Evolutionary conservation across 169 alveolate species (phyloP).

Genomic region (Cryptosporidium tyzzeri): DNA sequence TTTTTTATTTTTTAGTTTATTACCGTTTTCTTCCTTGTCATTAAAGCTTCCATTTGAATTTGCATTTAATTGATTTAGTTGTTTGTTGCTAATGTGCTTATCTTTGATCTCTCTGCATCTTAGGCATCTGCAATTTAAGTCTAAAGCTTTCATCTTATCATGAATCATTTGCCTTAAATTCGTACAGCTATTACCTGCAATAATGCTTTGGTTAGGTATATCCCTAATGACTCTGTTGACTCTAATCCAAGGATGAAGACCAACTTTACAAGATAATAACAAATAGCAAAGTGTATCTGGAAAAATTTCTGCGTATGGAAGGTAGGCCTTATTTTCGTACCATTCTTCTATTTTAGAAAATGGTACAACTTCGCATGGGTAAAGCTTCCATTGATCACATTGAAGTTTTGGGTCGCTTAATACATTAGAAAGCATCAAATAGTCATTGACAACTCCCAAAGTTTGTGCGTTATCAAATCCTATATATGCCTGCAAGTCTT

Average conservation of each 20-base stretch:
- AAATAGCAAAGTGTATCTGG: conserved; percentile 82
- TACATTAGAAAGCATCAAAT: conserved; percentile 88
- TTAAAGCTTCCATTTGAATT: conserved; percentile 64
- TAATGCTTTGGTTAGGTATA: conserved; percentile 93
- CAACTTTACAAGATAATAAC: conserved; percentile 86
- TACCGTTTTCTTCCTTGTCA: conserved; percentile 64
- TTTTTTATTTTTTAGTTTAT: conserved; percentile 54
- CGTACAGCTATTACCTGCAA: conserved; percentile 93
- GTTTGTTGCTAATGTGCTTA: conserved; percentile 77
- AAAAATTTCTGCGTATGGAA: conserved; percentile 91
- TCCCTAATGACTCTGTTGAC: conserved; percentile 93
- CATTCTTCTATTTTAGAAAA: conserved; percentile 90
- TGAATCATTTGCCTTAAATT: conserved; percentile 91
- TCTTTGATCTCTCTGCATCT: conserved; percentile 93
- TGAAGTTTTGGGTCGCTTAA: conserved; percentile 88
- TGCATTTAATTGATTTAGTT: conserved; percentile 52
- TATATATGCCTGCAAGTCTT: conserved; percentile 29
- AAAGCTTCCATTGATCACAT: conserved; percentile 96
- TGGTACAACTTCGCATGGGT: conserved; percentile 95
- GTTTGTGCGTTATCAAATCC: conserved; percentile 66
- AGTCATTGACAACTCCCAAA: conserved; percentile 84
- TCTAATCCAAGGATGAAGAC: conserved; percentile 94
- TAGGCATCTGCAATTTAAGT: conserved; percentile 90
- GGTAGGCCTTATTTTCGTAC: conserved; percentile 86
- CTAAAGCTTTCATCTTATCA: conserved; percentile 84